These are phyloP conservation scores for Hemisphaericaspora xylanilytica DNA, from an alignment of 1,139 yeast species.

Conservation along the genomic window DNA sequence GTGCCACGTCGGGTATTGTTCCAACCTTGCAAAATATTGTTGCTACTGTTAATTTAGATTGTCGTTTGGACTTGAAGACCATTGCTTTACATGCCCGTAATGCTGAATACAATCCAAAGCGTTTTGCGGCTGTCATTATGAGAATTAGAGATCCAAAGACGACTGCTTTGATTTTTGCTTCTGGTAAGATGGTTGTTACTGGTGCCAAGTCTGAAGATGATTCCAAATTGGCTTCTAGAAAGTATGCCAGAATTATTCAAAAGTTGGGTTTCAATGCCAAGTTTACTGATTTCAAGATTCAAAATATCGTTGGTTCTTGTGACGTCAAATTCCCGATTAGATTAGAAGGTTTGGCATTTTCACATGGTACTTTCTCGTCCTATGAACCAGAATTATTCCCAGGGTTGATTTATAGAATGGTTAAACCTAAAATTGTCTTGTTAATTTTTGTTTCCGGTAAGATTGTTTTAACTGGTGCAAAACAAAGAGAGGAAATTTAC, in stretches of 20 bases:
- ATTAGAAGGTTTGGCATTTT: constrained; percentile 94
- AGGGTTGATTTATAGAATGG: constrained; percentile 98
- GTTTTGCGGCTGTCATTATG: constrained; percentile 99
- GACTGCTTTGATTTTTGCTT: constrained; percentile 95
- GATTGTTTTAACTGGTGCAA: constrained; percentile 97
- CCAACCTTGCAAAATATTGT: constrained; percentile 97
- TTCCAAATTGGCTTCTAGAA: constrained; percentile 93
- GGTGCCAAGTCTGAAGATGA: constrained; percentile 99
- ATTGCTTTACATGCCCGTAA: constrained; percentile 98
- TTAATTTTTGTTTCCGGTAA: constrained; percentile 96
- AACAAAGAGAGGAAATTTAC: constrained; percentile 97
- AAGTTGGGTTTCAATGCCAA: constrained; percentile 95
- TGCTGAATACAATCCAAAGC: constrained; percentile 96
- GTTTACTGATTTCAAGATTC: constrained; percentile 95
- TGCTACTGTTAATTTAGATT: constrained; percentile 95
- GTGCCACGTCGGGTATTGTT: constrained; percentile 86
- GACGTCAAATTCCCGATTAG: constrained; percentile 98
- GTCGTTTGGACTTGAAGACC: constrained; percentile 92
- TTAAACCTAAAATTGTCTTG: constrained; percentile 94
- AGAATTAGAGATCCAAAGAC: constrained; percentile 99
- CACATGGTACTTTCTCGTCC: constrained; percentile 98
- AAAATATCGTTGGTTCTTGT: constrained; percentile 97
- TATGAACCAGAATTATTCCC: constrained; percentile 99
- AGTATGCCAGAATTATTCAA: constrained; percentile 96
- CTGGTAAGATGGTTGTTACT: constrained; percentile 99